Evolutionary conservation across 805 yeast genomes (phyloP).

Genomic region (Kuraishia hungarica): DNA sequence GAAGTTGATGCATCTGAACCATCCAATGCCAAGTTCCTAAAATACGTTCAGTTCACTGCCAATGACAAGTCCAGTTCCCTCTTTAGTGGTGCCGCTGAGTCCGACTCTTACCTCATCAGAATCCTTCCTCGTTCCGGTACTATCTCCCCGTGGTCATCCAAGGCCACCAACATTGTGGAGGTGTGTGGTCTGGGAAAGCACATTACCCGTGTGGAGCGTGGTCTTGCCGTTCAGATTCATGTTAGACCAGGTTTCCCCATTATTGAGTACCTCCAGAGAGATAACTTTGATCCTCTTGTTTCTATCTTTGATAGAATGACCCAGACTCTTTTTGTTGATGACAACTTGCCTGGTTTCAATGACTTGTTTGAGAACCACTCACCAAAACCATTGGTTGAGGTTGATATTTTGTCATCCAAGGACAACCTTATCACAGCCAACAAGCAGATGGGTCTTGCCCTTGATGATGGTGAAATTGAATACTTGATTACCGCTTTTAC

Average conservation of each 20-base stretch:
- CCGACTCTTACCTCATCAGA: conserved; percentile 53
- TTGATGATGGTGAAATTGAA: conserved; percentile 88
- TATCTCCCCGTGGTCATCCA: conserved; percentile 98
- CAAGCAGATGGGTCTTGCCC: conserved; percentile 81
- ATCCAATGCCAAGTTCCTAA: conserved; percentile 10
- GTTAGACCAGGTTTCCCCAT: conserved; percentile 68
- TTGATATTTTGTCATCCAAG: conserved; percentile 50
- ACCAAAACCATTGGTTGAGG: conserved; percentile 77
- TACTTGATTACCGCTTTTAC: conserved; percentile 81
- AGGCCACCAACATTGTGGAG: conserved; percentile 89
- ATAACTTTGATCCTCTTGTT: conserved; percentile 45
- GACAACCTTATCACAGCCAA: conserved; percentile 70
- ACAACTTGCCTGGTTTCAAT: conserved; percentile 51
- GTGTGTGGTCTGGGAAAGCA: conserved; percentile 74
- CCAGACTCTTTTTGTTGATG: conserved; percentile 50
- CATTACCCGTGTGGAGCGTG: conserved; percentile 86
- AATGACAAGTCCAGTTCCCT: conserved; percentile 10
- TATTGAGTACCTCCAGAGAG: conserved; percentile 41
- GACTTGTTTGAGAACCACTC: conserved; percentile 70
- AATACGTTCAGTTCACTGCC: conserved; percentile 20
- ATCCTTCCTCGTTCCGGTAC: conserved; percentile 92
- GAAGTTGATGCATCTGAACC: conserved; percentile 46
- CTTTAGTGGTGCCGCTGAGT: conserved; percentile 17
- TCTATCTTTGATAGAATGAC: conserved; percentile 94
- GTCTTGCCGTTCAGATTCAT: conserved; percentile 64